A percentile compares a stretch with the other conserved stretches of the same genome.
Conservation (phyloP, 1,284 basidiomycete species). For the Abortiporus biennis region DNA sequence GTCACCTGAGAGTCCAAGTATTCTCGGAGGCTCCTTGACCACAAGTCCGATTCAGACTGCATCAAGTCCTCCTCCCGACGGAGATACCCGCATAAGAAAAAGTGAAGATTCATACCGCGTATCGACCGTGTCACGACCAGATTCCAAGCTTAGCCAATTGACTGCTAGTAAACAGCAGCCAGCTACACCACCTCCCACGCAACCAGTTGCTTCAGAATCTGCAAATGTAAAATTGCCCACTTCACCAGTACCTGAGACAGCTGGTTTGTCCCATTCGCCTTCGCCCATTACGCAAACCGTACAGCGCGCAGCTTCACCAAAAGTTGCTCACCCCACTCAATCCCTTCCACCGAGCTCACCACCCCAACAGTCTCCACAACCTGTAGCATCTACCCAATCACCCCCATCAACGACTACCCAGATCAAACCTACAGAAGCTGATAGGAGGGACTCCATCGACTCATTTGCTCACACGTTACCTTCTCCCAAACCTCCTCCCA, state of each 20-base stretch:
- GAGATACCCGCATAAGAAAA: constrained; percentile 8
- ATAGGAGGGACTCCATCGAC: too few species aligned
- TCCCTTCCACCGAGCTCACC: too few species aligned
- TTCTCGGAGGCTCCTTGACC: constrained; percentile 9
- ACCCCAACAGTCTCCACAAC: too few species aligned
- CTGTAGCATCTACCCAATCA: too few species aligned
- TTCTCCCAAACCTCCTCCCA: too few species aligned
- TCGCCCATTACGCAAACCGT: too few species aligned
- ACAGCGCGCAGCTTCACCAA: too few species aligned
- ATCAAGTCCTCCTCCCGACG: constrained; percentile 11
- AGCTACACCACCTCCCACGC: constrained; percentile 13
- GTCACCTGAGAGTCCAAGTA: constrained; percentile 1
- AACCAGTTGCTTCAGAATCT: constrained; percentile 12
- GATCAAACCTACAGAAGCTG: too few species aligned
- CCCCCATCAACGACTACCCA: too few species aligned
- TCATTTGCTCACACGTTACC: too few species aligned
- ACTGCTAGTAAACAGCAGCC: constrained; percentile 9
- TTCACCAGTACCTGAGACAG: background rate
- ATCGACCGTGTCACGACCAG: constrained; percentile 23
- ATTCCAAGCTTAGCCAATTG: constrained; percentile 26
- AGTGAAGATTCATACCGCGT: constrained; percentile 18
- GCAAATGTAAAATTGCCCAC: constrained; percentile 9
- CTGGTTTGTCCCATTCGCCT: too few species aligned
- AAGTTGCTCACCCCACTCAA: too few species aligned
- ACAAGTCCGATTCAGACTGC: constrained; percentile 19